These are phyloP conservation scores for Lentinus tigrinus DNA, from an alignment of 768 basidiomycete genomes.

Conservation along the genomic window DNA sequence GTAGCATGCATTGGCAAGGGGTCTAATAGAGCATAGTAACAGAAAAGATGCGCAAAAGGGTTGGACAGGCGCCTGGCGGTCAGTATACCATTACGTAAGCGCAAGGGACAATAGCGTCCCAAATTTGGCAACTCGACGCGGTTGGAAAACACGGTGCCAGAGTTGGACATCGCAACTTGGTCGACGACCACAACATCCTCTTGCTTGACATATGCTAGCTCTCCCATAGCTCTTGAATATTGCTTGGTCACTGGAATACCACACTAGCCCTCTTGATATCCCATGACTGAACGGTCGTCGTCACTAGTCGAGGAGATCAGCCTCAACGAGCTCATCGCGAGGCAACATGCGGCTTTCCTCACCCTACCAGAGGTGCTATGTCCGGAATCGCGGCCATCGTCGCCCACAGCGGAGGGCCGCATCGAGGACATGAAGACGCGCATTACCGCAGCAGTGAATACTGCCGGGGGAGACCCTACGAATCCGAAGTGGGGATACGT, in stretches of 20 bases:
- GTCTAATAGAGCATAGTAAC: too few relatives aligned
- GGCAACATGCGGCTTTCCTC: background rate
- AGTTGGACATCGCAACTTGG: too few relatives aligned
- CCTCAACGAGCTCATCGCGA: background rate
- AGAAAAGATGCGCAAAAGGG: too few relatives aligned
- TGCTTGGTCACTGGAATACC: background rate
- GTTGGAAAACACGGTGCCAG: too few relatives aligned
- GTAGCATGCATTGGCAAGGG: too few relatives aligned
- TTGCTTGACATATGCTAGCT: too few relatives aligned
- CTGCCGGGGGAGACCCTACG: conserved; percentile 38
- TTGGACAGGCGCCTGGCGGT: too few relatives aligned
- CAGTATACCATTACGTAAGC: background rate
- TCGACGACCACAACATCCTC: too few relatives aligned
- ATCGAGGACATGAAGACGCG: conserved; percentile 32
- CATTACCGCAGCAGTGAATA: conserved; percentile 35
- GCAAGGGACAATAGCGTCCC: background rate
- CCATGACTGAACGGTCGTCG: background rate
- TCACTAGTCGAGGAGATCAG: background rate
- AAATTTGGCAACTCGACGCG: background rate
- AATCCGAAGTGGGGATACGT: conserved; percentile 49
- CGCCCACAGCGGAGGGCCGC: conserved; percentile 32
- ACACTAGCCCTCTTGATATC: background rate
- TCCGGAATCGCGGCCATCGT: conserved; percentile 34
- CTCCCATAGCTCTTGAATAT: too few relatives aligned
- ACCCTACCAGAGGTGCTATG: conserved; percentile 29